Percentiles rank a stretch among this genome's conserved stretches.
These are phyloP conservation scores for Geotrichum aggregatum DNA, from an alignment of 1,139 yeast species.

Conservation along the genomic window DNA sequence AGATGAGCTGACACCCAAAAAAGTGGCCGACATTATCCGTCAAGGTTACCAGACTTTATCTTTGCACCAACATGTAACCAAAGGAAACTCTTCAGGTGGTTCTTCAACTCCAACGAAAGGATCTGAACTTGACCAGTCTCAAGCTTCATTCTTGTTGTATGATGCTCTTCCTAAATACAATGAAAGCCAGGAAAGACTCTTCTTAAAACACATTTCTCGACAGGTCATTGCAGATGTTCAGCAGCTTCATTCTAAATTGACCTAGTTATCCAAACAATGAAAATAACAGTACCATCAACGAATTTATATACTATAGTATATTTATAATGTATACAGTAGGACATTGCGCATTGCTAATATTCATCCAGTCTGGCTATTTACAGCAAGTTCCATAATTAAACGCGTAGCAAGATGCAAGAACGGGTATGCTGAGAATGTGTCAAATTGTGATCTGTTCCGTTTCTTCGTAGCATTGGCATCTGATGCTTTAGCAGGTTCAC, in stretches of 20 bases:
- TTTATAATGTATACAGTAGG: background rate
- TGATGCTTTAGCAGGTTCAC: conserved; percentile 27
- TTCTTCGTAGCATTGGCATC: conserved; percentile 40
- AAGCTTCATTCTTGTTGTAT: conserved; percentile 21
- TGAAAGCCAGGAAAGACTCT: conserved; percentile 31
- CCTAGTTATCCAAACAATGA: background rate
- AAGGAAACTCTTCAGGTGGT: conserved; percentile 17
- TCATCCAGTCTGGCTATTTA: conserved; percentile 52
- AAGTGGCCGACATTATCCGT: conserved; percentile 30
- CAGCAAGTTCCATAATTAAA: conserved; percentile 94
- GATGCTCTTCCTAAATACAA: conserved; percentile 31
- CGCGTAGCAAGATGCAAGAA: conserved; percentile 88
- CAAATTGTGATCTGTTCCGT: conserved; percentile 36
- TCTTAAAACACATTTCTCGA: conserved; percentile 29
- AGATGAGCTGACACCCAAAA: conserved; percentile 25
- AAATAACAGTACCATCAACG: background rate
- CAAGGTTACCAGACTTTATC: conserved; percentile 33
- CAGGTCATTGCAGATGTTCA: conserved; percentile 30
- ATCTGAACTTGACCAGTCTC: conserved; percentile 2
- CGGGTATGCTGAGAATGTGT: conserved; percentile 89
- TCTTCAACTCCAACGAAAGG: background rate
- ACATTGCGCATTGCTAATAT: background rate
- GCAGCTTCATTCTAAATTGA: conserved; percentile 12
- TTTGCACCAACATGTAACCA: conserved; percentile 26
- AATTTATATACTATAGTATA: background rate